Percentiles rank a stretch among this genome's conserved stretches.
These are phyloP conservation scores for Pseudotsuga menziesii DNA, from an alignment of 75 land plant species.

Conservation along the genomic window DNA sequence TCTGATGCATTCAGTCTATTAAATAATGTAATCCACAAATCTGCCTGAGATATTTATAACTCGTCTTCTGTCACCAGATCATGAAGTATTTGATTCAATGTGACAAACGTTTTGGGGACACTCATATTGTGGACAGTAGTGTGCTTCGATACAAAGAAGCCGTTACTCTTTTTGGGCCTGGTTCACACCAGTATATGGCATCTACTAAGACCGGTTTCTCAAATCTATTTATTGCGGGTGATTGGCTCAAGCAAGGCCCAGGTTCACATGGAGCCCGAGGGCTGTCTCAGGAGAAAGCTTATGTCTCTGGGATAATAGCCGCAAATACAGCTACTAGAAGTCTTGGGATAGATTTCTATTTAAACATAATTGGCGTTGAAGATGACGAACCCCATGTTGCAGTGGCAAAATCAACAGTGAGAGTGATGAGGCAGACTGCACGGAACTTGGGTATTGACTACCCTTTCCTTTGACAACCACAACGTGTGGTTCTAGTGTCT, in stretches of 20 bases:
- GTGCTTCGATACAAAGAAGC: conserved; percentile 38
- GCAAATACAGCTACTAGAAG: conserved; percentile 25
- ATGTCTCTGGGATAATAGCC: conserved; percentile 37
- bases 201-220: conserved; percentile 30
- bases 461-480: conserved; percentile 15
- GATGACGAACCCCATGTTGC: conserved; percentile 34
- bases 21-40: neutral
- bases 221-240: conserved; percentile 40
- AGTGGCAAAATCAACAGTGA: conserved; percentile 17
- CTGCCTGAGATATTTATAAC: neutral
- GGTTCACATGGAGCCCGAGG: conserved; percentile 43
- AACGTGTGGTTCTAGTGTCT: too few species aligned
- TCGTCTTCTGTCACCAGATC: neutral
- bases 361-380: conserved; percentile 25
- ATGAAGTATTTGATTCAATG: conserved; percentile 24
- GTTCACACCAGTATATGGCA: conserved; percentile 39
- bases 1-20: neutral
- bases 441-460: conserved; percentile 18
- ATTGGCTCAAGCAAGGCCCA: conserved; percentile 42
- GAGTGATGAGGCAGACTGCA: conserved; percentile 16
- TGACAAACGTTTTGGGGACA: conserved; percentile 14
- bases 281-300: conserved; percentile 41
- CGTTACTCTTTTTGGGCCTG: conserved; percentile 38
- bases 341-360: conserved; percentile 11
- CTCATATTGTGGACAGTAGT: conserved; percentile 29